These are phyloP conservation scores for Microdochium nivale DNA, from an alignment of 2,329 filamentous ascomycete species.

Conservation along the genomic window DNA sequence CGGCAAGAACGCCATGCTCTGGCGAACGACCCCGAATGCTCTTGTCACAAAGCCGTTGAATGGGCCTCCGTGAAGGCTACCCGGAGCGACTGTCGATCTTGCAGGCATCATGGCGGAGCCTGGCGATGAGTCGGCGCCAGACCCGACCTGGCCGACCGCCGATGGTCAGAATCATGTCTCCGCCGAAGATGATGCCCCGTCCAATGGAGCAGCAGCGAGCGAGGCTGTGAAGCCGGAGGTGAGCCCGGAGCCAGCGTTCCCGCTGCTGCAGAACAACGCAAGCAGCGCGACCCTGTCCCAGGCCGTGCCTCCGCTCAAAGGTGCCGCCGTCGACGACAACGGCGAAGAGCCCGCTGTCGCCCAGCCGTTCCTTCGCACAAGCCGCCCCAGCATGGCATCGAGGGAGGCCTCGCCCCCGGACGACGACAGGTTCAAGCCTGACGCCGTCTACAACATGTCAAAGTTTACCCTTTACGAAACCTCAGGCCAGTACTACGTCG, in stretches of 20 bases:
- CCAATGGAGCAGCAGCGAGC: background rate
- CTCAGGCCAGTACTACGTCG: slow-evolving; percentile 84
- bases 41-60: background rate
- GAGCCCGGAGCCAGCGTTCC: slow-evolving; percentile 22
- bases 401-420: slow-evolving; percentile 6
- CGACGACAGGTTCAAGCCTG: background rate
- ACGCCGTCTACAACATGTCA: slow-evolving; percentile 63
- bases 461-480: slow-evolving; percentile 98
- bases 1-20: too few species aligned
- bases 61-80: background rate
- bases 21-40: too few species aligned
- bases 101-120: background rate
- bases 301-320: slow-evolving; percentile 16
- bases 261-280: slow-evolving; percentile 31
- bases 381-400: slow-evolving; percentile 36
- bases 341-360: slow-evolving; percentile 51
- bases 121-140: background rate
- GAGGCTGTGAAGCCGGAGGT: background rate
- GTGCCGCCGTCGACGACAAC: slow-evolving; percentile 28
- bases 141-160: background rate
- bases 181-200: background rate
- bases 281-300: slow-evolving; percentile 25
- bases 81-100: background rate
- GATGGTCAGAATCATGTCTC: background rate
- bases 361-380: slow-evolving; percentile 46